Conservation (phyloP, 2,329 filamentous ascomycete species). For the Talaromyces sp. region DNA sequence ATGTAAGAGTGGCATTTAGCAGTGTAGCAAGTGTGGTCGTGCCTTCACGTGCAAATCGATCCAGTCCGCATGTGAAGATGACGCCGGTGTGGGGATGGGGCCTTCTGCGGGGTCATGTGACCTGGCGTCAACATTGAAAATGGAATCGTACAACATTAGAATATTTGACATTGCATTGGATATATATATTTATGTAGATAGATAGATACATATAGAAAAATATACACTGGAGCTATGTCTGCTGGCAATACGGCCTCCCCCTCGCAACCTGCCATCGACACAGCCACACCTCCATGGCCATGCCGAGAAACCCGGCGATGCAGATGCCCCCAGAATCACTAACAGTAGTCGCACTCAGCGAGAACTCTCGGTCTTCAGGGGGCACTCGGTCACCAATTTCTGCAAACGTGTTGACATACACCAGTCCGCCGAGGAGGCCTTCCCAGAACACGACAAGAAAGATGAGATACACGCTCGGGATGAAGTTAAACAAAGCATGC, state of each 20-base stretch:
- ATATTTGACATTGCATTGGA: neutral
- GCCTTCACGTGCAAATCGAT: constrained; percentile 4
- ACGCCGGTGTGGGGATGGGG: neutral
- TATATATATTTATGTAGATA: neutral
- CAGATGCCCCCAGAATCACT: constrained; percentile 90
- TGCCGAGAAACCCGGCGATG: constrained; percentile 76
- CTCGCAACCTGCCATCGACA: constrained; percentile 80
- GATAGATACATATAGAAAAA: neutral
- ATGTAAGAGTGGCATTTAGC: neutral
- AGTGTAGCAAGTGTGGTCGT: neutral
- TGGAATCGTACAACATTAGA: neutral
- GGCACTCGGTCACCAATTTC: constrained; percentile 83
- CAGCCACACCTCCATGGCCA: constrained; percentile 72
- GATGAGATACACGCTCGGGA: constrained; percentile 80
- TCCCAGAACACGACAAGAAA: constrained; percentile 91
- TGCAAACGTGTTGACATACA: constrained; percentile 95
- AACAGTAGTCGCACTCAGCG: constrained; percentile 80
- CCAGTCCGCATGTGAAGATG: neutral
- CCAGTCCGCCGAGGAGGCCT: constrained; percentile 79
- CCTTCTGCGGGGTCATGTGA: neutral
- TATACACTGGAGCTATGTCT: constrained; percentile 24
- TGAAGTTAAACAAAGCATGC: constrained; percentile 73
- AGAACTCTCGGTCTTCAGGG: constrained; percentile 78
- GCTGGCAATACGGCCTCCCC: constrained; percentile 68
- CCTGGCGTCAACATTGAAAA: neutral